Evolutionary conservation across 2,329 filamentous ascomycete genomes (phyloP), one percentile per base, ranked within the genome.

Genomic region (Ascochyta fabae): DNA sequence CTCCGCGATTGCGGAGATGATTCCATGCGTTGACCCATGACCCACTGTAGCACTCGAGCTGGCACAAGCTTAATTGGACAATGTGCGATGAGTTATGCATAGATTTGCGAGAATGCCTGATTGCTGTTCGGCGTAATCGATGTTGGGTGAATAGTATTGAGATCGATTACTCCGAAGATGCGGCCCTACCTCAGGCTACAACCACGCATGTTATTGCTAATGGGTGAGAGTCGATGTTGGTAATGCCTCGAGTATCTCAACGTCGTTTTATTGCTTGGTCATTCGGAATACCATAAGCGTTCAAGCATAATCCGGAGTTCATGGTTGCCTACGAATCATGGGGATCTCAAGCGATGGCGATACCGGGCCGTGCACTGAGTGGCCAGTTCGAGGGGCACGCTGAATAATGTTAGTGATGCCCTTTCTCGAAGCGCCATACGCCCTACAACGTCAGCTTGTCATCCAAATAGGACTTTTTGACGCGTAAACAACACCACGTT

Each of bases 351-450:
- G 48, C 46, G 48, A 45, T 47, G 23, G 53, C 62, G 59, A 61
- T 47, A 50, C 39, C 52, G 56, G 54, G 33, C 40, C 41, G 29
- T 22, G 33, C 38, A 19, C 36, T 62, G 52, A 68, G 34, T 66
- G 64, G 62, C 49, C 50, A 51, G 29, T 57, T 40, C 1, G 34
- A 43, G 24, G 26, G 43, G 36, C 53, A 7, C 24, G 48, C 57
- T 65, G 59, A 60, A 41, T 46, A 62, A 61, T 64, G 46, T 35
- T 26, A 45, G 26, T 40, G 22, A 53, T 62, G 61, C 65, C 62
- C 59, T 67, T 65, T 56, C 26, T 16, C 31, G 23, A 16, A 43
- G 26, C n/a, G 40, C 34, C 42, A 19, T 40, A 29, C 64, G 62
- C 62, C 59, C 61, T 65, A 64, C 43, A 23, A 44, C 40, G 49